Base-by-base conservation (phyloP, 768 basidiomycete species). In the Gyrodon lividus region DNA sequence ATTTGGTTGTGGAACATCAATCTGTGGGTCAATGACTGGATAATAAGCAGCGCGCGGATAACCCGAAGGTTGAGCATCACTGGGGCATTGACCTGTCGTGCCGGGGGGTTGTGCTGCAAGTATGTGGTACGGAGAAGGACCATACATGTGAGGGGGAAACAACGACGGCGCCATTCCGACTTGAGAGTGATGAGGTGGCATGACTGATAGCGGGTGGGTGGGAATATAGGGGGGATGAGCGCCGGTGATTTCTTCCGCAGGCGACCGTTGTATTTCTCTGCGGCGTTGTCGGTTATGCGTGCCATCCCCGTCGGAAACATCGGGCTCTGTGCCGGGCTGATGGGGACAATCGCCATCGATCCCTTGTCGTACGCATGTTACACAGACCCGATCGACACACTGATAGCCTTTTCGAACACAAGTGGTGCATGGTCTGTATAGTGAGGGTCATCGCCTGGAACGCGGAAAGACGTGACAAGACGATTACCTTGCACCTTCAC, bases 401-500 rank as follows among this genome's bases (percentile, higher is more conserved):
- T 80, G 74, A 51, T 74, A 75, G 20, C 76, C 73, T 64, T 81
- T 81, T 34, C 77, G 75, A 51, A 64, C 61, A 61, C 81, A 82
- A 17, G 76, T 70, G 19, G 68, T 52, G 59, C 81, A 82, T 43
- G 81, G 80, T 57, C 81, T 81, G 52, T 39, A 50, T 42, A 54
- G 51, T 44, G 43, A 31, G 46, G 22, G 43, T 57, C 7, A 42
- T 51, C 37, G 31, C 43, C 52, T 37, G 24, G 28, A 52, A 51
- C 31, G 41, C 31, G 33, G 43, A 44, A 16, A 30, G n/a, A 40
- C 10, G 43, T 37, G 49, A 41, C 48, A 48, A 12, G 46, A 31
- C 52, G 56, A 61, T 57, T 63, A 82, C 82, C 80, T 75, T 51
- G 72, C 66, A 14, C 83, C 83, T 59, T 82, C 78, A 62, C 84